Evolutionary conservation across 495 filamentous ascomycete species (phyloP), one percentile per base, ranked within the genome.

Genomic region (Penicillium steckii): DNA sequence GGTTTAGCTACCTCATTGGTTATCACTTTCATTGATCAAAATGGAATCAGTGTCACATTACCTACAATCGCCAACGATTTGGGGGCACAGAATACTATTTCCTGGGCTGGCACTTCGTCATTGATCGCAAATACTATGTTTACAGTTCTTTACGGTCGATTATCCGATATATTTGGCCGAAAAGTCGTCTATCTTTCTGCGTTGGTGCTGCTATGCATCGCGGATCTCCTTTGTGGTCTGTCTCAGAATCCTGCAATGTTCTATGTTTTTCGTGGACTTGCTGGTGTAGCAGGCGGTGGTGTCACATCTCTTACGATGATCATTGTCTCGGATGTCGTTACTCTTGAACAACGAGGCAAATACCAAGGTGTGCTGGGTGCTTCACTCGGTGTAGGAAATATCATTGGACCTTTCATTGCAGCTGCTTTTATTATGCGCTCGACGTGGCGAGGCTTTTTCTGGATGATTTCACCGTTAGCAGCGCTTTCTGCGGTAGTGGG

Each of bases 71-170:
- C 80, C 30, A 67, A 65, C 44, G 82, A 85, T 40, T 69, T 88
- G 1, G 53, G 80, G 46, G 81, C 77, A 0, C 57, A 71, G 29
- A 70, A 80, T 27, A 85, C 82, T 13, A 85, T 89, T 19, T 87
- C 81, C 0, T 92, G 87, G 88, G 81, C 87, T 4, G 88, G 86
- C n/a, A 90, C 85, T 1, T 87, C 86, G 3, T 85, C 85, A 21
- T 68, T 90, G 17, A 85, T 91, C 46, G 85, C 85, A 2, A 88
- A 87, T 60, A 87, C 85, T 9, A 82, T 85, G 47, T 88, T 87
- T 46, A 81, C 81, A 12, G 78, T 83, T n/a, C 69, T 83, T 0
- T 84, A 83, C 42, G 80, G 81, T 15, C 73, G 82, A 21, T 56
- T 85, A 4, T 83, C 80, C 1, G 76, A 83, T 65, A 81, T 83